Evolutionary conservation across 345 rosid species (phyloP).

Genomic region (Salix purpurea): DNA sequence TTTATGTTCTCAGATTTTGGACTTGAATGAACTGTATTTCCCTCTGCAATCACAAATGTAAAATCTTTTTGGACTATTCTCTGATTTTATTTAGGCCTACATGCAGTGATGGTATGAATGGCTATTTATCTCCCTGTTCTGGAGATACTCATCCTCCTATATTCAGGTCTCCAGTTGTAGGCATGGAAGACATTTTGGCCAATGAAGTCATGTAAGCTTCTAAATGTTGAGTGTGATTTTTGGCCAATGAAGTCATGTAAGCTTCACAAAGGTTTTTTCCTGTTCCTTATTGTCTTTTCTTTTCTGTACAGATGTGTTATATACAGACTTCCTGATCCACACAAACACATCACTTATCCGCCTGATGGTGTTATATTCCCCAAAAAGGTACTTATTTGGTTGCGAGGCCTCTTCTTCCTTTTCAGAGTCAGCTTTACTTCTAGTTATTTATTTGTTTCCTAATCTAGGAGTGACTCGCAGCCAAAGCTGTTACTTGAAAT

Average conservation of each 20-base stretch:
- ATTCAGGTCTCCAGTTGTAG: slow-evolving; percentile 69
- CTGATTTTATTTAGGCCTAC: slow-evolving; percentile 42
- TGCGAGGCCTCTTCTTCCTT: not conserved
- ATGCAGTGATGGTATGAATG: slow-evolving; percentile 97
- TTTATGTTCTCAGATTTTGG: not conserved
- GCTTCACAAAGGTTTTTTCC: slow-evolving; percentile 19
- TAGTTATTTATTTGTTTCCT: not conserved
- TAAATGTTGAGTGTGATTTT: not conserved
- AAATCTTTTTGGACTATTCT: slow-evolving; percentile 15
- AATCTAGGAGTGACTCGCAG: not conserved
- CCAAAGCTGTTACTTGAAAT: not conserved
- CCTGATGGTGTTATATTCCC: slow-evolving; percentile 65
- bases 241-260: slow-evolving; percentile 83
- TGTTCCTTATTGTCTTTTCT: slow-evolving; percentile 2
- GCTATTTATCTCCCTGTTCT: slow-evolving; percentile 72
- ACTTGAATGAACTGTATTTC: not conserved
- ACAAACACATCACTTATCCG: slow-evolving; percentile 55
- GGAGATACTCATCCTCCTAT: slow-evolving; percentile 73
- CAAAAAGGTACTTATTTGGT: slow-evolving; percentile 48
- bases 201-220: slow-evolving; percentile 82
- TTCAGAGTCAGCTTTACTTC: not conserved
- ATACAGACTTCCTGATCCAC: slow-evolving; percentile 73
- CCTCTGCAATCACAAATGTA: not conserved
- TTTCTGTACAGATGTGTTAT: slow-evolving; percentile 61
- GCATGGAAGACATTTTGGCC: slow-evolving; percentile 79